A percentile compares a stretch with the other conserved stretches of the same genome.
Evolutionary conservation across 2,329 filamentous ascomycete genomes (phyloP).

Genomic region (Fusarium fujikuroi): DNA sequence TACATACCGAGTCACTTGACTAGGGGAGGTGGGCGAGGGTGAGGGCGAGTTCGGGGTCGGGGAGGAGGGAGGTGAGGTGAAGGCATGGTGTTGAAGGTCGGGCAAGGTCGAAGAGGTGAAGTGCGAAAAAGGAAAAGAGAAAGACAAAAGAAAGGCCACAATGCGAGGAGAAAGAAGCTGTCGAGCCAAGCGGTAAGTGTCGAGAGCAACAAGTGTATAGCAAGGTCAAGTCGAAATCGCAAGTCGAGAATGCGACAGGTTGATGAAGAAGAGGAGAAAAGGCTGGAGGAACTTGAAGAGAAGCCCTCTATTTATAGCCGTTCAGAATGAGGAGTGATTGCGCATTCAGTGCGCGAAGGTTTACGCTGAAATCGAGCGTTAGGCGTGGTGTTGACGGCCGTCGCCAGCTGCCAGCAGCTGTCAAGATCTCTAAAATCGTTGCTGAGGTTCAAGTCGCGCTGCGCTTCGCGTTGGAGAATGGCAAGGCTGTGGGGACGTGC

Average conservation of each 20-base stretch:
- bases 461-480: background rate
- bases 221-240: conserved; percentile 4
- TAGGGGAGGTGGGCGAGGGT: background rate
- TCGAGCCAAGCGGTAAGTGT: conserved; percentile 2
- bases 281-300: background rate
- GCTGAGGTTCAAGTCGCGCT: conserved; percentile 11
- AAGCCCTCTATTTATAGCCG: conserved; percentile 15
- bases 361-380: background rate
- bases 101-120: background rate
- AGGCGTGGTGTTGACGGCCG: background rate
- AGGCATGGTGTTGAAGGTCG: background rate
- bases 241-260: conserved; percentile 11
- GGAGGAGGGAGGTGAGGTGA: background rate
- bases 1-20: conserved; percentile 14
- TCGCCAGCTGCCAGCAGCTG: background rate
- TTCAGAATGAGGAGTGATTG: conserved; percentile 1
- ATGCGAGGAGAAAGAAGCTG: background rate
- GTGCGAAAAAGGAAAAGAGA: background rate
- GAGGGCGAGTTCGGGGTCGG: background rate
- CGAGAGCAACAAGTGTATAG: conserved; percentile 14
- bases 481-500: conserved; percentile 35
- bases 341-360: background rate
- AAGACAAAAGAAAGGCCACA: background rate
- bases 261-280: background rate
- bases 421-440: background rate